A percentile compares a stretch with the other conserved stretches of the same genome.
phyloP scores from a whole-genome alignment of 257 asterid genomes.

The Ehretia macrophylla region DNA sequence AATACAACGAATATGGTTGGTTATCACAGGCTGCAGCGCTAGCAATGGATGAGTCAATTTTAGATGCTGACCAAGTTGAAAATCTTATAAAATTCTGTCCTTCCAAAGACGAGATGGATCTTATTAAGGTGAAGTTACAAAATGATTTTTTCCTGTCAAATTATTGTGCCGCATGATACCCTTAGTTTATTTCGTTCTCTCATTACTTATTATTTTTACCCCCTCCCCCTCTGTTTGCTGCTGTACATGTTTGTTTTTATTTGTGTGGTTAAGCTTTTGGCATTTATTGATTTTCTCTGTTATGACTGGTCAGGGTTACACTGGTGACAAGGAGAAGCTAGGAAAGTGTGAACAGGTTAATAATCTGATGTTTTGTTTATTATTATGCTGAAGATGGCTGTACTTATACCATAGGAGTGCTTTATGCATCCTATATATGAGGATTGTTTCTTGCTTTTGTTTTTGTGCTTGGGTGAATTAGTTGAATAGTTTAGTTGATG shows the following conservation, averaged over 20 bases:
- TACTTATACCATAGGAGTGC: too few relatives aligned
- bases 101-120: slow-evolving; percentile 97
- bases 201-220: not conserved
- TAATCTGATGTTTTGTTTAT: not conserved
- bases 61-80: slow-evolving; percentile 99
- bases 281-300: slow-evolving; percentile 20
- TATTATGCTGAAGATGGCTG: too few relatives aligned
- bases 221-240: not conserved
- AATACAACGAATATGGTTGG: slow-evolving; percentile 7
- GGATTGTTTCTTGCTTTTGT: too few relatives aligned
- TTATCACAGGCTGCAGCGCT: slow-evolving; percentile 85
- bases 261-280: not conserved
- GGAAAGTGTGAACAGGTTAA: slow-evolving; percentile 95
- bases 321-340: slow-evolving; percentile 82
- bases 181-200: slow-evolving; percentile 1
- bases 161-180: not conserved
- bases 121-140: slow-evolving; percentile 65
- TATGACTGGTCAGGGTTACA: slow-evolving; percentile 47
- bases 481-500: too few relatives aligned
- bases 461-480: too few relatives aligned
- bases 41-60: slow-evolving; percentile 89
- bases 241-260: not conserved
- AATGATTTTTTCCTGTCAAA: not conserved
- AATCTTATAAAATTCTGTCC: slow-evolving; percentile 95
- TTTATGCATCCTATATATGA: too few relatives aligned